These are phyloP conservation scores for Venturia effusa DNA, from an alignment of 2,329 filamentous ascomycete genomes.

Conservation along the genomic window DNA sequence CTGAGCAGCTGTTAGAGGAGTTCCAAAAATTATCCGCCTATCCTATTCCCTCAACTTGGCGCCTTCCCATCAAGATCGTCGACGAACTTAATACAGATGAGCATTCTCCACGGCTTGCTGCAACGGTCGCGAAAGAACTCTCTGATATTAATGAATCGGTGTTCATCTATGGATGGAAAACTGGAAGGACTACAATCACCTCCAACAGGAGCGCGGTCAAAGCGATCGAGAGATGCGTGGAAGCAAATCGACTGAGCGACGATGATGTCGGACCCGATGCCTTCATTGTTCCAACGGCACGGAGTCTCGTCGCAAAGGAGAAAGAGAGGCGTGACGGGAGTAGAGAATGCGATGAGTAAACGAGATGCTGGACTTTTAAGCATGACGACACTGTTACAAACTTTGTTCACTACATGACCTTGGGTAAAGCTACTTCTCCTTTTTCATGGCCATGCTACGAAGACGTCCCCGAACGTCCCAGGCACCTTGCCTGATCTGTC, in stretches of 20 bases:
- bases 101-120: constrained; percentile 24
- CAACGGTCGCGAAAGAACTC: constrained; percentile 36
- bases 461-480: not conserved
- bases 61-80: constrained; percentile 50
- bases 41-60: constrained; percentile 40
- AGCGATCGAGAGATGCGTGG: constrained; percentile 49
- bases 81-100: constrained; percentile 28
- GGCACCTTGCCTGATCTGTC: not conserved
- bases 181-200: constrained; percentile 54
- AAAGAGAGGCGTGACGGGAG: constrained; percentile 24
- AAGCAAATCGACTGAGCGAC: constrained; percentile 28
- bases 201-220: constrained; percentile 59
- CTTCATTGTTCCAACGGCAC: constrained; percentile 53
- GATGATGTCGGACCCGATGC: constrained; percentile 47
- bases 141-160: constrained; percentile 56
- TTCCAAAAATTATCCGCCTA: constrained; percentile 41
- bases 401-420: not conserved
- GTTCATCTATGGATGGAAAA: constrained; percentile 61
- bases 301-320: constrained; percentile 58
- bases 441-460: not conserved
- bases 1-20: constrained; percentile 19
- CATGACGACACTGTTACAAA: not conserved
- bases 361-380: not conserved
- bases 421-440: not conserved
- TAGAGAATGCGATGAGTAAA: not conserved